These are phyloP conservation scores for Sclerotinia borealis DNA, from an alignment of 2,329 filamentous ascomycete genomes.

Conservation along the genomic window DNA sequence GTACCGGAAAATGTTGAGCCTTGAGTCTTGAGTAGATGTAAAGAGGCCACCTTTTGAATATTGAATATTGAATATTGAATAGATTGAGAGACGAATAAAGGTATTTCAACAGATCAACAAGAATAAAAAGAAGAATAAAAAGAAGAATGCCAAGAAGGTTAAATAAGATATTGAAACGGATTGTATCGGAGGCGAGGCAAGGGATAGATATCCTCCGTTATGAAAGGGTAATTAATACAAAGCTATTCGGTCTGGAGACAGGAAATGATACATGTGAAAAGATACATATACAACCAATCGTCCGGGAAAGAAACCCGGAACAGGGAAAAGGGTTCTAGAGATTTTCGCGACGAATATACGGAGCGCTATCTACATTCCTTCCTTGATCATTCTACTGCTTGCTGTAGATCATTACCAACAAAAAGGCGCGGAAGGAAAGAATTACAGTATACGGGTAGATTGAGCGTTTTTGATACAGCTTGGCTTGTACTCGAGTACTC, in stretches of 20 bases:
- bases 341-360: background rate
- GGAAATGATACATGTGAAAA: background rate
- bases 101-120: background rate
- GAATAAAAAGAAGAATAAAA: no score
- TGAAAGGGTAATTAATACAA: background rate
- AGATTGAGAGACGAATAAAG: background rate
- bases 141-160: background rate
- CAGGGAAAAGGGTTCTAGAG: background rate
- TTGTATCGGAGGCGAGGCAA: background rate
- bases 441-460: no score
- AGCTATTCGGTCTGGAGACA: no score
- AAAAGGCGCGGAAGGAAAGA: background rate
- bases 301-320: background rate
- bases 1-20: background rate
- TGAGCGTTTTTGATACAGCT: background rate
- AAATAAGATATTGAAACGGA: background rate
- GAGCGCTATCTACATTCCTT: no score
- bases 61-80: background rate
- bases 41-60: background rate
- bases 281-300: background rate
- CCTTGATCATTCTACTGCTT: background rate
- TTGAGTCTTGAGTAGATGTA: background rate
- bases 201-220: background rate
- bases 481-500: no score
- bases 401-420: background rate